A percentile compares a stretch with the other conserved stretches of the same genome.
Conservation (phyloP, 331 rosid genomes). For the Malus hybrid region DNA sequence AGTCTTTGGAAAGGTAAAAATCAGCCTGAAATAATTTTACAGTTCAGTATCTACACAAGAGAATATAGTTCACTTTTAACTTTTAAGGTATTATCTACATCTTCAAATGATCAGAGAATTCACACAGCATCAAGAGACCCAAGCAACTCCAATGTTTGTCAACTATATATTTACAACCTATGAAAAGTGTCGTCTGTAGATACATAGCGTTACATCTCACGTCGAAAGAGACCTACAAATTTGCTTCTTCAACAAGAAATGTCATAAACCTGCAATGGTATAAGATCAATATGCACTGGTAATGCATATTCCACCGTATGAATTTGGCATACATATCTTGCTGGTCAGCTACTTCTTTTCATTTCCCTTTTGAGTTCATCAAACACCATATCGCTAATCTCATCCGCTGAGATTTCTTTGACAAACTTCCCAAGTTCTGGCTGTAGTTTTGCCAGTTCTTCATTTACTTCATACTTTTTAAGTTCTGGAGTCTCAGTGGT, state of each 20-base stretch:
- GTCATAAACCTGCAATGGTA: neutral
- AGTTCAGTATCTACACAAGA: neutral
- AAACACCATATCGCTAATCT: constrained; percentile 66
- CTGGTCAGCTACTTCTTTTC: constrained; percentile 15
- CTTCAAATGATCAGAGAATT: neutral
- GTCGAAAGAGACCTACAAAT: neutral
- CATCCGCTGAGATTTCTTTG: constrained; percentile 43
- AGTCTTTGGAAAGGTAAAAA: too few relatives aligned
- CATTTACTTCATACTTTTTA: constrained; percentile 14
- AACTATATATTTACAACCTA: neutral
- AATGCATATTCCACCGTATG: neutral
- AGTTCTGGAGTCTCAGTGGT: constrained; percentile 9
- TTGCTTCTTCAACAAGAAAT: neutral
- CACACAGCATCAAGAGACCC: neutral
- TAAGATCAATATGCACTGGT: neutral
- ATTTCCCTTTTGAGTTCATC: constrained; percentile 48
- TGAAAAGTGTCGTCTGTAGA: too few relatives aligned
- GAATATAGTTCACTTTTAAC: neutral
- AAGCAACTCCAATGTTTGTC: neutral
- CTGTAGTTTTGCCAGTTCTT: constrained; percentile 9
- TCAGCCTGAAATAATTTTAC: neutral
- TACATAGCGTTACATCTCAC: neutral
- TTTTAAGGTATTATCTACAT: neutral
- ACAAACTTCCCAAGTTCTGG: constrained; percentile 31
- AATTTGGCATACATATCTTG: constrained; percentile 17